phyloP scores from a whole-genome alignment of 306 rosid species.

The Cotoneaster glaucophyllus region DNA sequence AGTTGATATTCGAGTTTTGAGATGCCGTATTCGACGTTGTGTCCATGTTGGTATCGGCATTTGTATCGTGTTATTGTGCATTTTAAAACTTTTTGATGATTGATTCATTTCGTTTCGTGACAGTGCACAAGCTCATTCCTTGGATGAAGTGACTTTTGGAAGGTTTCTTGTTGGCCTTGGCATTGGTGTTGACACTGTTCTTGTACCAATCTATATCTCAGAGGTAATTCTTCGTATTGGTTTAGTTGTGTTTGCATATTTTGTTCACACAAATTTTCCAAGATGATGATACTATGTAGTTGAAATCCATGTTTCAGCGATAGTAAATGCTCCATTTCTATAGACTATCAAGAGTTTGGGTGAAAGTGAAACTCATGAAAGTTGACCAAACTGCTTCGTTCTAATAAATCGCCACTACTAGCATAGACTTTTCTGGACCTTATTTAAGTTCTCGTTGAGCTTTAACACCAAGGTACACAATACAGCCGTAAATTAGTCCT shows the following conservation, averaged over 20 bases:
- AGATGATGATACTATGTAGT: background rate
- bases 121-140: slow-evolving; percentile 76
- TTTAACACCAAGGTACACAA: background rate
- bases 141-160: slow-evolving; percentile 75
- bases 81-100: slow-evolving; percentile 8
- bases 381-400: background rate
- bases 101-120: slow-evolving; percentile 23
- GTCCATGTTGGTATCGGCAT: background rate
- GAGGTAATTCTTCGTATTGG: slow-evolving; percentile 43
- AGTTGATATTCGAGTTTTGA: background rate
- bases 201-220: slow-evolving; percentile 78
- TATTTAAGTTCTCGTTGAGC: background rate
- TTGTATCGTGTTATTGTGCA: background rate
- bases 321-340: too few species aligned
- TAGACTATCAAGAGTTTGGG: background rate
- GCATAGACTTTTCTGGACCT: background rate
- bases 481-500: background rate
- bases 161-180: slow-evolving; percentile 97
- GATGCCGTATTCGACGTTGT: background rate
- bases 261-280: background rate
- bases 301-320: background rate
- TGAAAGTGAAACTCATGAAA: background rate
- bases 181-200: slow-evolving; percentile 84
- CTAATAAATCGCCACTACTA: background rate
- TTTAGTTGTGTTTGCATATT: background rate